Conservation (phyloP, 2,329 filamentous ascomycete genomes). For the Fusarium gaditjirri region DNA sequence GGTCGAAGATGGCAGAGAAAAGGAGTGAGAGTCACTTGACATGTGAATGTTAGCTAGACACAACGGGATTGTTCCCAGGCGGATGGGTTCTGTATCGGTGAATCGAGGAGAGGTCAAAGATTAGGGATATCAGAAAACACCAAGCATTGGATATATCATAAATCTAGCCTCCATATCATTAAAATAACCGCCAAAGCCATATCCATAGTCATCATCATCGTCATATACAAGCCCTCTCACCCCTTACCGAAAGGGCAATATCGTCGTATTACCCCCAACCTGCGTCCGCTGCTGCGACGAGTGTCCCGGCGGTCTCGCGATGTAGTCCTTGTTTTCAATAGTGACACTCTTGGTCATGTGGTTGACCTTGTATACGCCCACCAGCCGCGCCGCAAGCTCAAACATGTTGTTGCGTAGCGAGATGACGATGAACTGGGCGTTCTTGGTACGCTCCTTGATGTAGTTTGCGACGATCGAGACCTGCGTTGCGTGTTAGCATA, state of each 20-base stretch:
- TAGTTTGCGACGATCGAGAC: constrained; percentile 98
- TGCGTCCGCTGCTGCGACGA: constrained; percentile 49
- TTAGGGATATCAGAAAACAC: not conserved
- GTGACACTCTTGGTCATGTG: constrained; percentile 97
- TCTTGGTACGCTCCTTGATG: constrained; percentile 99
- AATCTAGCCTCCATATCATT: constrained; percentile 40
- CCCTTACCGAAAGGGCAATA: constrained; percentile 49
- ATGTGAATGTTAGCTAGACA: not conserved
- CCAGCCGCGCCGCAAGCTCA: constrained; percentile 92
- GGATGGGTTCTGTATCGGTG: not conserved
- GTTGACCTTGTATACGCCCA: constrained; percentile 99
- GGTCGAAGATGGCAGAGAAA: not conserved
- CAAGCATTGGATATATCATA: constrained; percentile 41
- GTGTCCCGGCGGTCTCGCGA: constrained; percentile 54
- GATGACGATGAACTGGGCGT: constrained; percentile 99
- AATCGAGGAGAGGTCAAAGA: not conserved
- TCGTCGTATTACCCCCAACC: constrained; percentile 48
- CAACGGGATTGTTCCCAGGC: too few relatives aligned
- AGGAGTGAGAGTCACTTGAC: not conserved
- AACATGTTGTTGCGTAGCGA: constrained; percentile 99
- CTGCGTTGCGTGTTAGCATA: constrained; percentile 56
- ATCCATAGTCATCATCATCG: constrained; percentile 36
- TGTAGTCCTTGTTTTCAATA: constrained; percentile 86
- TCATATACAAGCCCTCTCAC: constrained; percentile 28
- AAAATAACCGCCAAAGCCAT: constrained; percentile 32